phyloP scores from a whole-genome alignment of 2,329 filamentous ascomycete genomes.

The Botryotinia calthae region DNA sequence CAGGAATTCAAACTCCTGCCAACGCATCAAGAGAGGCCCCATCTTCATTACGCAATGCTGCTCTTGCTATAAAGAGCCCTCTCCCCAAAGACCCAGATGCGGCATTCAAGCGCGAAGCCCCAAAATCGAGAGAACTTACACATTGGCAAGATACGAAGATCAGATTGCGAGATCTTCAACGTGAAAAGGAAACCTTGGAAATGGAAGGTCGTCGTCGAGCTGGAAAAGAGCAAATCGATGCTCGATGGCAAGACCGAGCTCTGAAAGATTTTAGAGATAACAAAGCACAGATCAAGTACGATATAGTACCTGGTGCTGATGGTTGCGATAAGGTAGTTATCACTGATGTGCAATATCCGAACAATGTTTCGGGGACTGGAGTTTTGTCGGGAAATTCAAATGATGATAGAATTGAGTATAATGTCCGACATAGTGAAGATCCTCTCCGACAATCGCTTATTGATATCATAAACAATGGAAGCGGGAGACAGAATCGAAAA shows the following conservation, averaged over 20 bases:
- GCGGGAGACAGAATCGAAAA: not conserved
- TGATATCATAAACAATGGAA: not conserved
- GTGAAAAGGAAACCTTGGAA: constrained; percentile 10
- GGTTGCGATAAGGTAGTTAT: not conserved
- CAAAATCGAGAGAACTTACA: not conserved
- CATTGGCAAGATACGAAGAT: not conserved
- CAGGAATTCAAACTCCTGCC: too few relatives aligned
- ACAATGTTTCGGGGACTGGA: not conserved
- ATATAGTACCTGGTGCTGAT: not conserved
- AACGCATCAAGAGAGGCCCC: not conserved
- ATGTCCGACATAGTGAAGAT: not conserved
- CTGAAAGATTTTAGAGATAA: not conserved
- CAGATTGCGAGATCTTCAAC: constrained; percentile 7
- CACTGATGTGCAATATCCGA: not conserved
- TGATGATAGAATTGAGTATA: not conserved
- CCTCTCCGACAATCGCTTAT: not conserved
- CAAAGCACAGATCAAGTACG: not conserved
- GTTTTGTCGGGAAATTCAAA: not conserved
- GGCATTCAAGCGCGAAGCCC: not conserved
- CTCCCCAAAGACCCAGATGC: not conserved
- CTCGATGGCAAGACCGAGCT: constrained; percentile 9
- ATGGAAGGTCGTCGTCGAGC: constrained; percentile 17
- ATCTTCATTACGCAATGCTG: not conserved
- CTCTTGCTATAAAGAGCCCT: not conserved
- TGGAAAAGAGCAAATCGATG: constrained; percentile 13